phyloP scores from a whole-genome alignment of 306 rosid genomes.

The Trifolium fragiferum region DNA sequence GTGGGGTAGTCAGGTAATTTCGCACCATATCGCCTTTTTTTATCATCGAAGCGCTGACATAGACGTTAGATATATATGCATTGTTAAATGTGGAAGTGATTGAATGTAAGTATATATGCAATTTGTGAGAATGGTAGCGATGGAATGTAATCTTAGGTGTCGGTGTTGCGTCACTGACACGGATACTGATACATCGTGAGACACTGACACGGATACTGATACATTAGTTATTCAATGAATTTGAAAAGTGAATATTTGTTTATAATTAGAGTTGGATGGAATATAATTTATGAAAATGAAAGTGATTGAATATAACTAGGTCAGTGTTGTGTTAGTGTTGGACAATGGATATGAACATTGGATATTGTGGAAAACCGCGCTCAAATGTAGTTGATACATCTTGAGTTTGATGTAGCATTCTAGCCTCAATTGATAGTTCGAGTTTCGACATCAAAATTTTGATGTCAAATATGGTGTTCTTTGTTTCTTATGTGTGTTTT shows the following conservation, averaged over 20 bases:
- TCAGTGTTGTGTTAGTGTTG: no score
- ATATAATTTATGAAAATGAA: no score
- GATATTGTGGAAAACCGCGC: background rate
- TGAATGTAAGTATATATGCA: background rate
- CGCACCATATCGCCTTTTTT: background rate
- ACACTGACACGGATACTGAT: background rate
- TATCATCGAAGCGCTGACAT: background rate
- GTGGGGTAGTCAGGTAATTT: constrained; percentile 95
- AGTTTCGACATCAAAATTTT: no score
- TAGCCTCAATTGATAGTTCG: background rate
- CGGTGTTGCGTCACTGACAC: no score
- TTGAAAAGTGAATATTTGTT: no score
- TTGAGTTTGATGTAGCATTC: background rate
- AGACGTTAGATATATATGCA: background rate
- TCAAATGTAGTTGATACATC: background rate
- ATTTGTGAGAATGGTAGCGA: background rate
- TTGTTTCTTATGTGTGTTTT: no score
- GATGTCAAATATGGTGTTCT: no score
- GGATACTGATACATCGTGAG: no score
- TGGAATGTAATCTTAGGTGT: background rate
- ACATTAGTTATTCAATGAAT: no score
- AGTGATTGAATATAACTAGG: no score
- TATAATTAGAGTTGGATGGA: no score
- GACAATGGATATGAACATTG: no score
- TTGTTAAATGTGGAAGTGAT: background rate